Conservation (phyloP, 2,329 filamentous ascomycete genomes). For the Aspergillus sp. region DNA sequence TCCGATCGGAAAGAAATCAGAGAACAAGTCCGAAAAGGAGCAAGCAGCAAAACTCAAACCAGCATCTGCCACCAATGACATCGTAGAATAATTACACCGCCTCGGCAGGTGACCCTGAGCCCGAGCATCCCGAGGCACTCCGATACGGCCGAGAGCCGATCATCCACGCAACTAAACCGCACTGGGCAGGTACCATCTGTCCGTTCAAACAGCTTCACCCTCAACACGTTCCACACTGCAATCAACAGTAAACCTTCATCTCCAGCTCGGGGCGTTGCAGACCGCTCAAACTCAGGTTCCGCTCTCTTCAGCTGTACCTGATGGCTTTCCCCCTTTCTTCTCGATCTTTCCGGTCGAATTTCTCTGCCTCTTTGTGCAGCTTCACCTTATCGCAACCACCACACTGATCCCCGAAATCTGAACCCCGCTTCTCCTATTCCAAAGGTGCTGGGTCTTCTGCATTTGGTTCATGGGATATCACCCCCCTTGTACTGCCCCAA, state of each 20-base stretch:
- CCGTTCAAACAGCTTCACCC: neutral
- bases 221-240: neutral
- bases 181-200: neutral
- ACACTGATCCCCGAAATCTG: neutral
- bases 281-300: neutral
- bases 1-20: neutral
- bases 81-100: neutral
- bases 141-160: neutral
- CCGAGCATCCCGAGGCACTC: neutral
- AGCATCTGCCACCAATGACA: neutral
- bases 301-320: neutral
- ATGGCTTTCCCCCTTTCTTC: neutral
- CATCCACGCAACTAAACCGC: neutral
- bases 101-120: neutral
- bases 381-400: neutral
- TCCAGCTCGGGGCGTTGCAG: neutral
- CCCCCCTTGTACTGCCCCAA: neutral
- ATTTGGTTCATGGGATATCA: neutral
- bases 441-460: neutral
- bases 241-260: conserved; percentile 2
- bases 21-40: neutral
- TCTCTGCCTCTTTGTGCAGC: neutral
- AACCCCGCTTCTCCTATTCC: neutral
- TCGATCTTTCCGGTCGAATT: neutral
- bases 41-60: neutral